phyloP scores from a whole-genome alignment of 2,329 filamentous ascomycete genomes.

The Plenodomus tracheiphilus region DNA sequence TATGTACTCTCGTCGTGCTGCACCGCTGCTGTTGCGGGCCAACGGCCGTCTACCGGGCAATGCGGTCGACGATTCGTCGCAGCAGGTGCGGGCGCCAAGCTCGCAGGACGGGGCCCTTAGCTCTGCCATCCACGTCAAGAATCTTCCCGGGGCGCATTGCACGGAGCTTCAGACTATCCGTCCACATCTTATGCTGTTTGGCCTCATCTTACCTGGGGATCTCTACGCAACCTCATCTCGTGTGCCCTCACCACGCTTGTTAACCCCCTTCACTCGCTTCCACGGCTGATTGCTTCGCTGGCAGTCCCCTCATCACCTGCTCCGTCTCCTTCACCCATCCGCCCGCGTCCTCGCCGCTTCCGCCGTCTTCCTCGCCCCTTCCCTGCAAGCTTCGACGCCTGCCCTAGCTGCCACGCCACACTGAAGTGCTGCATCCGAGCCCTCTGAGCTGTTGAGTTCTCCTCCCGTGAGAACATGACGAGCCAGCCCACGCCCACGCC shows the following conservation, averaged over 20 bases:
- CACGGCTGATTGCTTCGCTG: neutral
- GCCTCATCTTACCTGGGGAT: conserved; percentile 27
- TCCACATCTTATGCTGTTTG: conserved; percentile 27
- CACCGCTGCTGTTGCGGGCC: neutral
- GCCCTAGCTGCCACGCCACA: conserved; percentile 1
- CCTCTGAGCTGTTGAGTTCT: conserved; percentile 6
- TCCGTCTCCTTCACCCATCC: conserved; percentile 21
- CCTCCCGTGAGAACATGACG: conserved; percentile 23
- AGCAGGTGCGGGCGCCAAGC: conserved; percentile 14
- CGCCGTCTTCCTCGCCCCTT: conserved; percentile 14
- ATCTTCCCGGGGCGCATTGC: conserved; percentile 30
- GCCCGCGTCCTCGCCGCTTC: conserved; percentile 17
- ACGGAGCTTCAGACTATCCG: conserved; percentile 32
- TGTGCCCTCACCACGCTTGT: conserved; percentile 21
- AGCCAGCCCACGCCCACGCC: conserved; percentile 34
- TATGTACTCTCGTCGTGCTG: neutral
- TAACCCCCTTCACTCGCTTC: conserved; percentile 20
- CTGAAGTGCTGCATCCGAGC: conserved; percentile 6
- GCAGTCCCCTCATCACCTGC: conserved; percentile 15
- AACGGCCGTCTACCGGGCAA: neutral
- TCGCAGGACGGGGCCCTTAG: neutral
- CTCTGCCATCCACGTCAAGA: conserved; percentile 33
- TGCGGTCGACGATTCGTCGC: too few species aligned
- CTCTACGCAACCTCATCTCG: conserved; percentile 13
- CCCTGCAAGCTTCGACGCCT: conserved; percentile 6